Conservation (phyloP, 192 early-diverging fungal genomes). For the Podila minutissima region DNA sequence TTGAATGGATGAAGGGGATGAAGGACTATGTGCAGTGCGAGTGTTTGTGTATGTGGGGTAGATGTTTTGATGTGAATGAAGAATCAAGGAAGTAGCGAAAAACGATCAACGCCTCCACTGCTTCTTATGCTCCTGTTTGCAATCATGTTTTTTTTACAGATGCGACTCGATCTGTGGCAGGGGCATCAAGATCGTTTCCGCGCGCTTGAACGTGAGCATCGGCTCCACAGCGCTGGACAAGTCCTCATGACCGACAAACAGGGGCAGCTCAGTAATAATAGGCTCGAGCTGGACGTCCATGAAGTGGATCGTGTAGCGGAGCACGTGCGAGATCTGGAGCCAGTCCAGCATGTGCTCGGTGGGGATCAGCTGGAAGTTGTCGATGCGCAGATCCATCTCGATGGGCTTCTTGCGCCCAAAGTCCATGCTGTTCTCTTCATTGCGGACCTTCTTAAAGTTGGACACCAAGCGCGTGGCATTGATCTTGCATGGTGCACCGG, state of each 20-base stretch:
- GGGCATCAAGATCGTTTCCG: background rate
- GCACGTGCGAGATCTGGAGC: slow-evolving; percentile 34
- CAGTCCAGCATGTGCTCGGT: slow-evolving; percentile 27
- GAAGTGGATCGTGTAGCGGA: slow-evolving; percentile 28
- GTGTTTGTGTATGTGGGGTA: no score
- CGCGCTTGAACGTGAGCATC: background rate
- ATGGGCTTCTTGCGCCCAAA: slow-evolving; percentile 31
- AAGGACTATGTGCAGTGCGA: no score
- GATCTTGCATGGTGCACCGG: slow-evolving; percentile 27
- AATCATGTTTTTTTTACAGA: slow-evolving; percentile 3
- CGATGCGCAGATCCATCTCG: slow-evolving; percentile 25
- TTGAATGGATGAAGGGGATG: background rate
- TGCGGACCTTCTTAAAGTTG: slow-evolving; percentile 16
- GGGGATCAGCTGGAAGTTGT: slow-evolving; percentile 43
- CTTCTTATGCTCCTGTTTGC: no score
- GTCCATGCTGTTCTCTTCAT: slow-evolving; percentile 34
- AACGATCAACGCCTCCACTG: no score
- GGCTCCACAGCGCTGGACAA: background rate
- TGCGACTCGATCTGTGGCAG: background rate
- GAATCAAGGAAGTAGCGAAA: no score
- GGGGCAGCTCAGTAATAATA: slow-evolving; percentile 18
- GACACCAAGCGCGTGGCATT: slow-evolving; percentile 29
- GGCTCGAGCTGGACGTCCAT: slow-evolving; percentile 32
- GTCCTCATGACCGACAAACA: slow-evolving; percentile 33
- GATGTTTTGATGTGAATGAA: no score